phyloP scores from a whole-genome alignment of 148 eudicot species.

The Camellia sinensis region DNA sequence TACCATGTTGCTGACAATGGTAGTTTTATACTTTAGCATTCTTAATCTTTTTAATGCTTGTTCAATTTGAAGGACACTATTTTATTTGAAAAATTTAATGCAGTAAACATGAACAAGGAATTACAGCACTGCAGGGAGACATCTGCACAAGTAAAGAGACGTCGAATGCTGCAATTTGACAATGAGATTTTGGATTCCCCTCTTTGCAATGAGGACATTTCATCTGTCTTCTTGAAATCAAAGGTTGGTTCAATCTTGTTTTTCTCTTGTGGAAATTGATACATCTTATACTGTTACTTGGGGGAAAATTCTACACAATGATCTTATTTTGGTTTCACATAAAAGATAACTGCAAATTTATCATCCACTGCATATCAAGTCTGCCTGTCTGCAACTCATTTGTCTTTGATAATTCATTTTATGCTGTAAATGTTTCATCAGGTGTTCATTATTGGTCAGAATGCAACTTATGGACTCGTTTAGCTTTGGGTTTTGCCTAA shows the following conservation, averaged over 20 bases:
- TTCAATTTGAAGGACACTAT: background rate
- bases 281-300: background rate
- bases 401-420: too few relatives aligned
- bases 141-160: slow-evolving; percentile 70
- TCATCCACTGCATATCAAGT: background rate
- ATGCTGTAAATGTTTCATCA: too few relatives aligned
- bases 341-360: background rate
- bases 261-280: background rate
- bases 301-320: background rate
- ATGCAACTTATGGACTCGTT: background rate
- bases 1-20: slow-evolving; percentile 39
- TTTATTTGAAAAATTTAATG: slow-evolving; percentile 14
- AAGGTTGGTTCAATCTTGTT: slow-evolving; percentile 42
- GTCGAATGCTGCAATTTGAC: slow-evolving; percentile 69
- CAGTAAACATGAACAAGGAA: slow-evolving; percentile 53
- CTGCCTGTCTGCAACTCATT: background rate
- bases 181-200: slow-evolving; percentile 36
- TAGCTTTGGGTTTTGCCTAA: background rate
- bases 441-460: too few relatives aligned
- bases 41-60: background rate
- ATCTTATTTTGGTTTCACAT: background rate
- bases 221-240: slow-evolving; percentile 59
- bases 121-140: slow-evolving; percentile 34
- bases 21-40: slow-evolving; percentile 9
- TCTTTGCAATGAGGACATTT: slow-evolving; percentile 39